Evolutionary conservation across 75 land plant genomes (phyloP).

Genomic region (Sequoia sempervirens): DNA sequence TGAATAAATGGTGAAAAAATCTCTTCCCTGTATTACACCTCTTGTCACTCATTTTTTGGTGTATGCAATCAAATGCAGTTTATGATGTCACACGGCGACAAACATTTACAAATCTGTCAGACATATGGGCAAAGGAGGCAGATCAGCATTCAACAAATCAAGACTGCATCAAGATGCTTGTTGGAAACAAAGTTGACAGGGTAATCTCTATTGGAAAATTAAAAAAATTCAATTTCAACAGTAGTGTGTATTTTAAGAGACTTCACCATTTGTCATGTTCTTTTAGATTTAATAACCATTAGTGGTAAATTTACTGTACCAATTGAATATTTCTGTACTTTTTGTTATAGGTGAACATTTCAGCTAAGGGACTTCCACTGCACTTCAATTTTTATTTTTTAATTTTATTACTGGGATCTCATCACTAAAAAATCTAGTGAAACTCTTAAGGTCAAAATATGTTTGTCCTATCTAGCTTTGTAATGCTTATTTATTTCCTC

Average conservation of each 20-base stretch:
- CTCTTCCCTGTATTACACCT: not conserved
- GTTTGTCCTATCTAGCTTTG: not conserved
- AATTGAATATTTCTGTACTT: not conserved
- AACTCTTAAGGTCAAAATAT: not conserved
- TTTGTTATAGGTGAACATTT: not conserved
- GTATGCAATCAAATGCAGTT: slow-evolving; percentile 32
- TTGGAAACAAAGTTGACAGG: slow-evolving; percentile 95
- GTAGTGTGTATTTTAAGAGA: not conserved
- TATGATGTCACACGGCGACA: slow-evolving; percentile 94
- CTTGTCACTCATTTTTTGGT: not conserved
- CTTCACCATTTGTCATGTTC: not conserved
- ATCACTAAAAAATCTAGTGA: not conserved
- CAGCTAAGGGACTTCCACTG: not conserved
- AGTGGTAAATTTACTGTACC: not conserved
- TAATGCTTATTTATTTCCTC: not conserved
- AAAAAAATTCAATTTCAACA: not conserved
- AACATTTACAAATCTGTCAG: slow-evolving; percentile 87
- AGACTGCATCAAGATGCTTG: slow-evolving; percentile 91
- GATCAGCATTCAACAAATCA: slow-evolving; percentile 82
- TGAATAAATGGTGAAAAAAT: not conserved
- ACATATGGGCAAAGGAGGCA: slow-evolving; percentile 89
- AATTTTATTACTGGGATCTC: not conserved
- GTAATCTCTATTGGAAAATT: slow-evolving; percentile 22
- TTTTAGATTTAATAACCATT: not conserved
- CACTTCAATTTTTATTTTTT: not conserved